A percentile compares a stretch with the other conserved stretches of the same genome.
phyloP scores from a whole-genome alignment of 1,284 basidiomycete species.

The Ganoderma lucidum region DNA sequence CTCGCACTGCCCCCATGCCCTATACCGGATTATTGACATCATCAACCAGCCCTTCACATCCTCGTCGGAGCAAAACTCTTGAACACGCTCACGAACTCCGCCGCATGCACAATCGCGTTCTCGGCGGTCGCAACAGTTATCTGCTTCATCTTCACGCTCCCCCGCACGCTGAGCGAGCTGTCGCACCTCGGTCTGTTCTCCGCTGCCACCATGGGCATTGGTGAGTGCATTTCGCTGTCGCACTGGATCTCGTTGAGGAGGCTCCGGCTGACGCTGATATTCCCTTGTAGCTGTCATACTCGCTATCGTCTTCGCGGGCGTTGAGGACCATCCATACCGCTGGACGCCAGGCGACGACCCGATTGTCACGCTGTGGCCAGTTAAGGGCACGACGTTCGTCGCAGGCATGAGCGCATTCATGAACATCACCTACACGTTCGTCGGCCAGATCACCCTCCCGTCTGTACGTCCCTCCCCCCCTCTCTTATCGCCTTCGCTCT shows the following conservation, averaged over 20 bases:
- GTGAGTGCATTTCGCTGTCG: too few species aligned
- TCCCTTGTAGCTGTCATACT: constrained; percentile 53
- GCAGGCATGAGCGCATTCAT: constrained; percentile 56
- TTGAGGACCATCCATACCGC: constrained; percentile 55
- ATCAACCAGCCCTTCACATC: constrained; percentile 48
- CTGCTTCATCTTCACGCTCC: constrained; percentile 58
- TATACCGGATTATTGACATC: background rate
- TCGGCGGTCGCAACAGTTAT: constrained; percentile 52
- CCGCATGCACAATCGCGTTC: constrained; percentile 64
- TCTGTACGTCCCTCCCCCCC: constrained; percentile 35
- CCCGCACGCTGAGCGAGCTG: constrained; percentile 61
- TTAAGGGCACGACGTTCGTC: constrained; percentile 63
- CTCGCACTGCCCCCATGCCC: background rate
- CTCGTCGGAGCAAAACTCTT: constrained; percentile 55
- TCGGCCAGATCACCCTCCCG: constrained; percentile 64
- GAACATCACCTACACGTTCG: constrained; percentile 65
- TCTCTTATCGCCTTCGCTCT: background rate
- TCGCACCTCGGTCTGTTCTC: constrained; percentile 52
- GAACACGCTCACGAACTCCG: constrained; percentile 67
- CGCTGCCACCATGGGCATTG: constrained; percentile 61
- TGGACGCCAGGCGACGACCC: constrained; percentile 47
- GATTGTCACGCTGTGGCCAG: constrained; percentile 48
- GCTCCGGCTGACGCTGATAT: background rate
- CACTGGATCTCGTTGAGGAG: too few species aligned
- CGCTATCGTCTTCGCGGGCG: constrained; percentile 59